These are phyloP conservation scores for Cymbopogon flexuosus DNA, from an alignment of 202 grass and related monocot species.

Conservation along the genomic window DNA sequence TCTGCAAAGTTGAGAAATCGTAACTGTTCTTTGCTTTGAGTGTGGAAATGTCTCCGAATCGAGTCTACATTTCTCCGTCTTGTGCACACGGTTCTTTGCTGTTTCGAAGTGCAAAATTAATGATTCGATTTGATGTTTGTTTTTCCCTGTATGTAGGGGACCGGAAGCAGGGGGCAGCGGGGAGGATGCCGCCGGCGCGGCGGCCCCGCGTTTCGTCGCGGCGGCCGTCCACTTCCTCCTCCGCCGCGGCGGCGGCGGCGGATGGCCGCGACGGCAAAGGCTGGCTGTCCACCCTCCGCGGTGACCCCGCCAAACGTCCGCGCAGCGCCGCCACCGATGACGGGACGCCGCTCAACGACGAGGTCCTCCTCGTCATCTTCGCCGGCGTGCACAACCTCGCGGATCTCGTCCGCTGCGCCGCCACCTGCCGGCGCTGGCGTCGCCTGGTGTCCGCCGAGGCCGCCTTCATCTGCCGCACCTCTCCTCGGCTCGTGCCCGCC, in stretches of 20 bases:
- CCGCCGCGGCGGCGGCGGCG: not conserved
- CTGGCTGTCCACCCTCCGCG: not conserved
- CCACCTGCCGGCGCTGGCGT: not conserved
- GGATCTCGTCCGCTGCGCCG: not conserved
- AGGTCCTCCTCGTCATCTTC: slow-evolving; percentile 6
- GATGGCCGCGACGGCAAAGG: not conserved
- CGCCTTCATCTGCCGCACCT: not conserved
- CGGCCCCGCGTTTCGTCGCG: not conserved
- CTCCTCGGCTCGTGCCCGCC: not conserved
- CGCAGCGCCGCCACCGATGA: not conserved
- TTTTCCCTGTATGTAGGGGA: not conserved
- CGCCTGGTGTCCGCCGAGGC: not conserved
- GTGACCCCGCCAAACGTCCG: not conserved
- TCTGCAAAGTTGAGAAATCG: no score
- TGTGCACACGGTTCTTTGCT: no score
- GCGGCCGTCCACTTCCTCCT: not conserved
- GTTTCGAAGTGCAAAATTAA: no score
- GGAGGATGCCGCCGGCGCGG: not conserved
- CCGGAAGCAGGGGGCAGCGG: no score
- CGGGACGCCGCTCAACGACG: not conserved
- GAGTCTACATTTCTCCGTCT: no score
- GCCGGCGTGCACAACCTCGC: not conserved
- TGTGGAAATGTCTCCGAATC: no score
- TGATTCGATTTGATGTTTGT: no score
- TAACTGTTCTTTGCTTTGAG: no score